These are phyloP conservation scores for Raphanus sativus DNA, from an alignment of 345 rosid genomes.

Conservation along the genomic window DNA sequence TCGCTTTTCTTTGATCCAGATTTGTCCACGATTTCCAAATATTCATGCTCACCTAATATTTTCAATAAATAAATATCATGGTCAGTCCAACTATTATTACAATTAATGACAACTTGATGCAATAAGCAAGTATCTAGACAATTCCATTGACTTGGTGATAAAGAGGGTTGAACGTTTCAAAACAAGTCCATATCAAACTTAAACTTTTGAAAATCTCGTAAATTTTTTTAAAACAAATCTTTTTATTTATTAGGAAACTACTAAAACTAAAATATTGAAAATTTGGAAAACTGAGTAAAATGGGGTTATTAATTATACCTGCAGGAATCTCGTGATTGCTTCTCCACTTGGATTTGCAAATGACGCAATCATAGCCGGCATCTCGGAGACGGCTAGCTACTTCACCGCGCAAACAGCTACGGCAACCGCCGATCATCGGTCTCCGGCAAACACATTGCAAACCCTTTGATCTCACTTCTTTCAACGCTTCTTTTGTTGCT, in stretches of 20 bases:
- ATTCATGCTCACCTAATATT: slow-evolving; percentile 64
- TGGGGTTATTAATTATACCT: slow-evolving; percentile 41
- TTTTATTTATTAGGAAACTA: background rate
- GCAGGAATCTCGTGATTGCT: slow-evolving; percentile 67
- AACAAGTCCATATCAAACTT: background rate
- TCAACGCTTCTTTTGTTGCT: slow-evolving; percentile 57
- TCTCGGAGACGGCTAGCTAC: slow-evolving; percentile 55
- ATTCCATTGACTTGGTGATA: slow-evolving; percentile 1
- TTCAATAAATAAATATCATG: background rate
- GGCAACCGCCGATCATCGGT: slow-evolving; percentile 51
- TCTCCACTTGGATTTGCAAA: slow-evolving; percentile 83
- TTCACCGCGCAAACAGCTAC: slow-evolving; percentile 57
- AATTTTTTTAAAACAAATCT: background rate
- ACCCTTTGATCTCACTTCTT: slow-evolving; percentile 39
- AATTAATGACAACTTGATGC: slow-evolving; percentile 7
- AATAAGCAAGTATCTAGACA: slow-evolving; percentile 10
- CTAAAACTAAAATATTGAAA: slow-evolving; percentile 1
- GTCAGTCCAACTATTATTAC: slow-evolving; percentile 11
- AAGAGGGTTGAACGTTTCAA: background rate
- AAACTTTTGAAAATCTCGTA: too few relatives aligned
- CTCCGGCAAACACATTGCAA: slow-evolving; percentile 52
- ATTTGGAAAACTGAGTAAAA: background rate
- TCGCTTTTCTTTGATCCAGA: slow-evolving; percentile 51
- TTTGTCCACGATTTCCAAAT: slow-evolving; percentile 59
- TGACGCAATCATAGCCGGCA: slow-evolving; percentile 56